These are phyloP conservation scores for Xylariaceae sp. DNA, from an alignment of 2,329 filamentous ascomycete genomes.

Conservation along the genomic window DNA sequence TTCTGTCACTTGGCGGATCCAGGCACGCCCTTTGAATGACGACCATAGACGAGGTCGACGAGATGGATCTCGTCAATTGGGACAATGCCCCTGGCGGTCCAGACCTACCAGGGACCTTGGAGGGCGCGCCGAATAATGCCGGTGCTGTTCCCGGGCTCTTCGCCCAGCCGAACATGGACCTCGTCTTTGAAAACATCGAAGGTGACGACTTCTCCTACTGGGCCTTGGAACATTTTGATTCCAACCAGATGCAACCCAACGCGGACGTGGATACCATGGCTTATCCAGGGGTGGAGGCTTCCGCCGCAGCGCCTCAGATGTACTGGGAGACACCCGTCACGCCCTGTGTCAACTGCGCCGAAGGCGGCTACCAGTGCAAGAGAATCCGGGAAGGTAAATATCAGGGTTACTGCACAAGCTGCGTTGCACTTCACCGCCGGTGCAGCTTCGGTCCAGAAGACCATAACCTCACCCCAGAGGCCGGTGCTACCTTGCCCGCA, in stretches of 20 bases:
- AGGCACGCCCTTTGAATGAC: conserved; percentile 21
- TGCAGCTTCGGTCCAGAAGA: conserved; percentile 46
- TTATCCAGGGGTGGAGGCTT: conserved; percentile 22
- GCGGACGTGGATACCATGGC: conserved; percentile 22
- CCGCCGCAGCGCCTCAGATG: conserved; percentile 22
- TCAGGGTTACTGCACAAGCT: conserved; percentile 55
- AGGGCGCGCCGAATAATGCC: conserved; percentile 24
- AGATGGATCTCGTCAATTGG: conserved; percentile 54
- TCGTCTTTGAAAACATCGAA: conserved; percentile 48
- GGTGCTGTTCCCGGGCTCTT: conserved; percentile 14
- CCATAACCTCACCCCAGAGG: conserved; percentile 26
- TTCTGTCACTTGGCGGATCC: background rate
- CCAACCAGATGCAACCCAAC: conserved; percentile 31
- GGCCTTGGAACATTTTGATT: conserved; percentile 50
- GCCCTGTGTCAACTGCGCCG: conserved; percentile 45
- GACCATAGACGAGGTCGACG: conserved; percentile 49
- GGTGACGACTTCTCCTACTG: conserved; percentile 54
- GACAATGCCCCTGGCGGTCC: conserved; percentile 32
- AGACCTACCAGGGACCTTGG: conserved; percentile 26
- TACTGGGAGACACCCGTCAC: conserved; percentile 36
- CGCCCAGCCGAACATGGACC: conserved; percentile 35
- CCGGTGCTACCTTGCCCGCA: conserved; percentile 31
- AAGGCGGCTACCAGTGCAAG: conserved; percentile 52
- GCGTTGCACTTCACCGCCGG: conserved; percentile 49
- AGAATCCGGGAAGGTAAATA: conserved; percentile 51